These are phyloP conservation scores for Syzygium malaccense DNA, from an alignment of 441 rosid species.

Conservation along the genomic window DNA sequence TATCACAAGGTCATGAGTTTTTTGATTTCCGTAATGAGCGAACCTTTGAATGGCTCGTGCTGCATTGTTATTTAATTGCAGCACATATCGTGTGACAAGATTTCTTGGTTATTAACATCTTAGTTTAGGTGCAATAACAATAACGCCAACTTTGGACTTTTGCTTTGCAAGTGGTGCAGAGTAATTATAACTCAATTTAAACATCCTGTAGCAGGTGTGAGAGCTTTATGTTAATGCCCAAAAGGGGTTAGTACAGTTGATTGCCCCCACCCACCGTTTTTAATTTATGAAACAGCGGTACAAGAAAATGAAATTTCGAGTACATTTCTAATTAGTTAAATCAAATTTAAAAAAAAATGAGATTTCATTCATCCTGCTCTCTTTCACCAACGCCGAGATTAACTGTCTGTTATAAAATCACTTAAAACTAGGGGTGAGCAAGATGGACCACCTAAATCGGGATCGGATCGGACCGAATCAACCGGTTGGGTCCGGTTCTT, in stretches of 20 bases:
- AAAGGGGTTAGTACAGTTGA: not conserved
- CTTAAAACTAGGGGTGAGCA: too few species aligned
- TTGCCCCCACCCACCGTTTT: not conserved
- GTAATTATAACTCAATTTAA: not conserved
- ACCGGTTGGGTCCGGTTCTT: too few species aligned
- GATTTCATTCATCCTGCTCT: not conserved
- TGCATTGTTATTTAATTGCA: not conserved
- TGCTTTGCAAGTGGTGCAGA: not conserved
- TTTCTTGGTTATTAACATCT: not conserved
- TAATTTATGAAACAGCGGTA: not conserved
- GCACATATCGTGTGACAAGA: not conserved
- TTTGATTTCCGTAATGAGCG: not conserved
- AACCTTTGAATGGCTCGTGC: not conserved
- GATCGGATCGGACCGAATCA: too few species aligned
- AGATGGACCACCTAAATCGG: too few species aligned
- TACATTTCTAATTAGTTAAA: not conserved
- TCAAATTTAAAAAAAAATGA: not conserved
- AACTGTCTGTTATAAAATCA: not conserved
- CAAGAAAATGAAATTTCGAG: not conserved
- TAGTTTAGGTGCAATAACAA: not conserved
- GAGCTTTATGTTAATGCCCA: not conserved
- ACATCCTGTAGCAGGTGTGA: too few species aligned
- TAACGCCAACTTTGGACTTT: not conserved
- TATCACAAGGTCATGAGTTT: not conserved
- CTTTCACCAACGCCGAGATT: not conserved